Conservation (phyloP, 306 rosid genomes). For the Vigna nakashimae region DNA sequence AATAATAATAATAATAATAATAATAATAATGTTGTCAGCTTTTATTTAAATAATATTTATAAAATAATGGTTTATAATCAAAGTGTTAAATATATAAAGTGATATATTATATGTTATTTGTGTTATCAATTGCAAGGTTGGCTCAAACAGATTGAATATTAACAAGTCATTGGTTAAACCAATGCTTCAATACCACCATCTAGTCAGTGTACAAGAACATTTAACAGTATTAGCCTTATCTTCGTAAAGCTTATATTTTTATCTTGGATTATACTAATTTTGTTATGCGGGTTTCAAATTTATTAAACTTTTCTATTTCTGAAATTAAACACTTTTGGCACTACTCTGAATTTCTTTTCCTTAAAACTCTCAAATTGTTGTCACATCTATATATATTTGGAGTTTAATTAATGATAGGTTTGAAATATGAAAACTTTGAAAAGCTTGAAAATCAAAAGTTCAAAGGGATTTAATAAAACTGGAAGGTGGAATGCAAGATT, state of each 20-base stretch:
- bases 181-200: background rate
- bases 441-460: background rate
- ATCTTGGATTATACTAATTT: background rate
- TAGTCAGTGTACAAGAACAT: background rate
- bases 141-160: background rate
- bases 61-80: too few species aligned
- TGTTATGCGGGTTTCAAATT: background rate
- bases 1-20: too few species aligned
- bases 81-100: too few species aligned
- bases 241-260: background rate
- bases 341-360: background rate
- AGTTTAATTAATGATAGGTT: background rate
- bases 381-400: background rate
- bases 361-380: background rate
- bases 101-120: constrained; percentile 16
- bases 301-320: background rate
- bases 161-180: background rate
- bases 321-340: background rate
- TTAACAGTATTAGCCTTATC: background rate
- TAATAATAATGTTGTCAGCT: too few species aligned
- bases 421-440: background rate
- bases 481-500: background rate
- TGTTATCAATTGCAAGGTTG: background rate
- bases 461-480: background rate
- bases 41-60: too few species aligned